Evolutionary conservation across 495 filamentous ascomycete genomes (phyloP).

Genomic region (Aspergillus bridgeri): DNA sequence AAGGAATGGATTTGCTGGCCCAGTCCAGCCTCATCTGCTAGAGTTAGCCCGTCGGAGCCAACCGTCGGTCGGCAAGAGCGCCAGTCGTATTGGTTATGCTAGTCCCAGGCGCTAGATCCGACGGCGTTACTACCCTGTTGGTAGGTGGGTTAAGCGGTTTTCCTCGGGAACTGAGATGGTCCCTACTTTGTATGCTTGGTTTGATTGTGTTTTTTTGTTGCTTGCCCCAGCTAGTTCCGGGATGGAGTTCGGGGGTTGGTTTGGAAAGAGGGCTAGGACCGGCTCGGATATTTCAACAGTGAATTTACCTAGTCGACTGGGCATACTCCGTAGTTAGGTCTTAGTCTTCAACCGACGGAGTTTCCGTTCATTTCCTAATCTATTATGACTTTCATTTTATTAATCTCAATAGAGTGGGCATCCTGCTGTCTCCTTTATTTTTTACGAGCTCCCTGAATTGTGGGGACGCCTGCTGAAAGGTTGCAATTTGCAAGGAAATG

Average conservation of each 20-base stretch:
- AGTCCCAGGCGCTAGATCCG: conserved; percentile 11
- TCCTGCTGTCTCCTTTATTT: not conserved
- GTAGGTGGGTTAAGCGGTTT: conserved; percentile 4
- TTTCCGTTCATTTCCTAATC: not conserved
- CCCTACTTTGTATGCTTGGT: not conserved
- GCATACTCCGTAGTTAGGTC: too few relatives aligned
- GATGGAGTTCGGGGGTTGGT: not conserved
- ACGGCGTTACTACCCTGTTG: conserved; percentile 12
- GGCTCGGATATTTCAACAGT: not conserved
- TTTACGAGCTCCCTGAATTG: not conserved
- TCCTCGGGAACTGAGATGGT: not conserved
- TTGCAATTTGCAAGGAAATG: not conserved
- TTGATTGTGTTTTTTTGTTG: not conserved
- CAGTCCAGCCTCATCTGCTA: not conserved
- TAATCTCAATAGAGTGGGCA: not conserved
- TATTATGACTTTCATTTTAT: not conserved
- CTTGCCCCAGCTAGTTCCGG: not conserved
- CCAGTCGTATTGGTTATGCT: not conserved
- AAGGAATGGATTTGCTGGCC: not conserved
- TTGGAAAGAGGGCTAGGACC: not conserved
- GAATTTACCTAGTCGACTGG: not conserved
- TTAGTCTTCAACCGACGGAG: not conserved
- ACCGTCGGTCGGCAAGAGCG: conserved; percentile 9
- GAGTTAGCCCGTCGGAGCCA: conserved; percentile 4
- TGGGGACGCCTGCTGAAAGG: not conserved